These are phyloP conservation scores for Candida saitoana DNA, from an alignment of 805 yeast species.

Conservation along the genomic window DNA sequence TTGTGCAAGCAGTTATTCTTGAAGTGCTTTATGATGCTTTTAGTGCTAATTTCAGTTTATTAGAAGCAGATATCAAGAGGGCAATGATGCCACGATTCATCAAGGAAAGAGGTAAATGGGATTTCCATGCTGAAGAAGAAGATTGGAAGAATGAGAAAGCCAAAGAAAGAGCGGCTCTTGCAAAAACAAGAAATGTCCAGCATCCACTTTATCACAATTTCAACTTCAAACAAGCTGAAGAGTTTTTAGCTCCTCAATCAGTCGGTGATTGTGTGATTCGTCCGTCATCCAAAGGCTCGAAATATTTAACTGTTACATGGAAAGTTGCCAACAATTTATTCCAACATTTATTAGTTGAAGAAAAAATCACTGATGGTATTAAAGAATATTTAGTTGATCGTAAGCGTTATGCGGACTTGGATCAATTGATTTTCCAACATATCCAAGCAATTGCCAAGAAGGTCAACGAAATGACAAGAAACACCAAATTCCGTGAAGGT, in stretches of 20 bases:
- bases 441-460: constrained; percentile 78
- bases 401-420: constrained; percentile 76
- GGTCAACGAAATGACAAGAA: constrained; percentile 76
- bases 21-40: constrained; percentile 71
- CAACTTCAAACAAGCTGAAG: constrained; percentile 86
- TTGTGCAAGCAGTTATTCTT: constrained; percentile 77
- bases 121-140: constrained; percentile 65
- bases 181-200: constrained; percentile 73
- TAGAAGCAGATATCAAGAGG: constrained; percentile 58
- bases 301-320: constrained; percentile 93
- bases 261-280: constrained; percentile 92
- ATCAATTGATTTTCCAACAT: constrained; percentile 86
- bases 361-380: constrained; percentile 64
- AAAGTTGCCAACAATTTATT: constrained; percentile 86
- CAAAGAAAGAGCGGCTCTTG: constrained; percentile 61
- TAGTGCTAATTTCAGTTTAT: constrained; percentile 67
- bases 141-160: constrained; percentile 58
- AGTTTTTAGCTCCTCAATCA: constrained; percentile 78
- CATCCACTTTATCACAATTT: constrained; percentile 89
- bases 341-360: constrained; percentile 87
- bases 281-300: constrained; percentile 87
- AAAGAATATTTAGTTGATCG: constrained; percentile 61
- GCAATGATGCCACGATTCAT: constrained; percentile 45
- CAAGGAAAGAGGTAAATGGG: constrained; percentile 72
- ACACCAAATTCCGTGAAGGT: constrained; percentile 86